phyloP scores from a whole-genome alignment of 148 eudicot genomes.

The Rhododendron simsii region DNA sequence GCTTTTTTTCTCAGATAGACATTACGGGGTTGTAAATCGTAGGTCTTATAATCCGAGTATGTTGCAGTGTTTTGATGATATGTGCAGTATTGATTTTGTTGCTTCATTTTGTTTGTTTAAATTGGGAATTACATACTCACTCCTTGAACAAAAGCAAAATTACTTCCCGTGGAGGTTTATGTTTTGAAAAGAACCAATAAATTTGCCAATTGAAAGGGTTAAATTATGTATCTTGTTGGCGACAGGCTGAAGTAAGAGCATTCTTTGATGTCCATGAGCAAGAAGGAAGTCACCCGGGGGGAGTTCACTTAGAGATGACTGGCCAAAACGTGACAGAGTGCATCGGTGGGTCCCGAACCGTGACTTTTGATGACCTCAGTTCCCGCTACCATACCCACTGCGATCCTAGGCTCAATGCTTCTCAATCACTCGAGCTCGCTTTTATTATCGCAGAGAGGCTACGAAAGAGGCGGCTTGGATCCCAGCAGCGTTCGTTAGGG shows the following conservation, averaged over 20 bases:
- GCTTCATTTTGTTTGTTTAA: neutral
- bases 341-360: constrained; percentile 53
- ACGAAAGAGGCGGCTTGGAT: constrained; percentile 42
- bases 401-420: constrained; percentile 58
- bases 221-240: neutral
- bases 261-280: constrained; percentile 66
- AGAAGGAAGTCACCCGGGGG: constrained; percentile 66
- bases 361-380: constrained; percentile 54
- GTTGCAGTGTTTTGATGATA: neutral
- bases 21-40: neutral
- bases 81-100: no score
- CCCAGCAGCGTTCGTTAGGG: constrained; percentile 11
- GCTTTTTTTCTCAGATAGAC: neutral
- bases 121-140: neutral
- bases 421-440: constrained; percentile 55
- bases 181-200: neutral
- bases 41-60: neutral
- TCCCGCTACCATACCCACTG: constrained; percentile 66
- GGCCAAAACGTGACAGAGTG: constrained; percentile 67
- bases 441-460: constrained; percentile 56
- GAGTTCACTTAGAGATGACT: constrained; percentile 60
- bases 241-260: constrained; percentile 58
- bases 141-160: neutral
- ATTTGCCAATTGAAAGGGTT: no score
- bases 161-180: neutral